A percentile compares a stretch with the other conserved stretches of the same genome.
These are phyloP conservation scores for Fusarium sp. DNA, from an alignment of 2,329 filamentous ascomycete genomes.

Conservation along the genomic window DNA sequence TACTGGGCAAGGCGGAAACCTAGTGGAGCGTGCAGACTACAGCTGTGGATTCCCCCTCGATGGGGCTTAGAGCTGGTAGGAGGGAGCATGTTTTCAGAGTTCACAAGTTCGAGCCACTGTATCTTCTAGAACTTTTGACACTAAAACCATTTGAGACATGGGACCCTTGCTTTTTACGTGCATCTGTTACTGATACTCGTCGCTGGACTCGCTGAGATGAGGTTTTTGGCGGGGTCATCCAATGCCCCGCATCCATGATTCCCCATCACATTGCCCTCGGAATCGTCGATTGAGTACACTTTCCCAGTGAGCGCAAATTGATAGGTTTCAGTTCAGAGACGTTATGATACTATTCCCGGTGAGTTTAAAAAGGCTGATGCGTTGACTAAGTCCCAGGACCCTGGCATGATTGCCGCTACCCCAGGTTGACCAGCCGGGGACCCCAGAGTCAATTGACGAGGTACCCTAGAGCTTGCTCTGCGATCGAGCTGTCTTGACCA, in stretches of 20 bases:
- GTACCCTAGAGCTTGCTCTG: neutral
- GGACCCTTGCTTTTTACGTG: neutral
- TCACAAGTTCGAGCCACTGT: too few relatives aligned
- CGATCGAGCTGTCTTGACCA: neutral
- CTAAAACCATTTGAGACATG: neutral
- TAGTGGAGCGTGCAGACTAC: too few relatives aligned
- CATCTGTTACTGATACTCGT: neutral
- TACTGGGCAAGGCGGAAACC: too few relatives aligned
- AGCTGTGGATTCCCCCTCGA: too few relatives aligned
- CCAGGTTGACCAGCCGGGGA: neutral
- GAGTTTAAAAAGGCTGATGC: neutral
- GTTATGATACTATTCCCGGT: neutral
- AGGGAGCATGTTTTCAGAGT: too few relatives aligned
- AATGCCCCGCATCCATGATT: neutral
- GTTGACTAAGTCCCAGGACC: neutral
- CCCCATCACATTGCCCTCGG: neutral
- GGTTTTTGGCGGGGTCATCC: neutral
- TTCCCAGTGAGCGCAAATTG: neutral
- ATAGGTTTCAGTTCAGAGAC: neutral
- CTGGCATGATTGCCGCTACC: conserved; percentile 1
- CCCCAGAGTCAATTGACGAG: neutral
- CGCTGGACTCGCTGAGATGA: neutral
- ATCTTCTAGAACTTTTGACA: too few relatives aligned
- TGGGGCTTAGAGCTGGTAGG: too few relatives aligned
- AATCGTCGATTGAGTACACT: neutral